These are phyloP conservation scores for Arachnopeziza araneosa DNA, from an alignment of 2,329 filamentous ascomycete genomes.

Conservation along the genomic window DNA sequence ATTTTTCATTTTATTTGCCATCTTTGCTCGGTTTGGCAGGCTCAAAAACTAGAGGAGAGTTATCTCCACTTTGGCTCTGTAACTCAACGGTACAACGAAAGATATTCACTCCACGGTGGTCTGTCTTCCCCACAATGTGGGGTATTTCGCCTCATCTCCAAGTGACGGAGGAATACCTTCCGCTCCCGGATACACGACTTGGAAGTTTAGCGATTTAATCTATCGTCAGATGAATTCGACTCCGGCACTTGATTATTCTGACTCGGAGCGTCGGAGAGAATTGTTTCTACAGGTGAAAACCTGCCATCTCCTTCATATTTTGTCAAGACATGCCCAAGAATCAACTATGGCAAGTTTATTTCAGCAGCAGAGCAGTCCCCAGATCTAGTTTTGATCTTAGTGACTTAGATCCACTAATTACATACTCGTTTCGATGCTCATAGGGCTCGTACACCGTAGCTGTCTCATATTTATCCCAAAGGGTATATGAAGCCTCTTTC, in stretches of 20 bases:
- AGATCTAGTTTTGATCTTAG: neutral
- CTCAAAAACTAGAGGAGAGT: no score
- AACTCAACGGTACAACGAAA: no score
- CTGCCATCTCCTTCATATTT: neutral
- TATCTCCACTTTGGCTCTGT: no score
- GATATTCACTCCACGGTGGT: no score
- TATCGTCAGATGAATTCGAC: neutral
- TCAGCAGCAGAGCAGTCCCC: neutral
- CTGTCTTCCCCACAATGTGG: neutral
- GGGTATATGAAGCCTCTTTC: neutral
- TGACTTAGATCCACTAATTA: neutral
- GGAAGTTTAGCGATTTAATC: neutral
- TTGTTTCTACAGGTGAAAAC: neutral
- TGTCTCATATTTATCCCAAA: neutral
- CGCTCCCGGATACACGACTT: neutral
- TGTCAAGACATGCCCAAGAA: neutral
- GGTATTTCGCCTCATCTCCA: neutral
- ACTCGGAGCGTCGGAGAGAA: neutral
- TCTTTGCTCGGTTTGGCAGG: no score
- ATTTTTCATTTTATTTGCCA: no score
- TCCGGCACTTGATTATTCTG: neutral
- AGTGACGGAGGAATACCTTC: neutral
- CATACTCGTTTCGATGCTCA: neutral
- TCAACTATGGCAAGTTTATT: neutral
- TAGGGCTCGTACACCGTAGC: neutral